Conservation (phyloP, 306 rosid species). For the Pyrus bretschneideri region DNA sequence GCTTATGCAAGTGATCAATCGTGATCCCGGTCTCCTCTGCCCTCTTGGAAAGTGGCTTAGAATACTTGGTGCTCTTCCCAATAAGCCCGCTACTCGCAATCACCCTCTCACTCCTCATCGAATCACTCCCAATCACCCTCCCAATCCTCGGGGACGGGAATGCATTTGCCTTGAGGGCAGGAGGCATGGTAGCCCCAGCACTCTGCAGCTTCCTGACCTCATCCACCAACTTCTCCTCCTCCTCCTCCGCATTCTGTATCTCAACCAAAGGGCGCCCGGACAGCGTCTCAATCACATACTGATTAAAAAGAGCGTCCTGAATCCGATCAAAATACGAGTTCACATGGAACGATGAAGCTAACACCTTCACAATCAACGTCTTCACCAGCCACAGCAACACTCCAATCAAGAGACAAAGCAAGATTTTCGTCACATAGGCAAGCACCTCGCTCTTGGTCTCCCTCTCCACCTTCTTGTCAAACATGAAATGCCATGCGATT, state of each 20-base stretch:
- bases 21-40: constrained; percentile 47
- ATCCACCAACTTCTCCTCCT: constrained; percentile 57
- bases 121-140: constrained; percentile 43
- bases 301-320: constrained; percentile 73
- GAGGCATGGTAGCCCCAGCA: constrained; percentile 77
- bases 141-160: constrained; percentile 33
- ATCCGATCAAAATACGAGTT: constrained; percentile 80
- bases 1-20: constrained; percentile 64
- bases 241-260: constrained; percentile 51
- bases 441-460: constrained; percentile 33
- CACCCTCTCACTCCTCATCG: constrained; percentile 37
- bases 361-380: constrained; percentile 64
- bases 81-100: constrained; percentile 41
- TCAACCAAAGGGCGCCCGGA: constrained; percentile 74
- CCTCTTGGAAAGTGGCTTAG: constrained; percentile 33
- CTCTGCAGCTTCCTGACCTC: constrained; percentile 73
- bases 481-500: constrained; percentile 62
- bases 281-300: constrained; percentile 70
- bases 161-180: constrained; percentile 49
- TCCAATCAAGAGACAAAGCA: constrained; percentile 62
- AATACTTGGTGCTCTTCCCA: constrained; percentile 30
- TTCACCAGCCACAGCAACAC: constrained; percentile 70
- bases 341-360: constrained; percentile 83
- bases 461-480: constrained; percentile 59
- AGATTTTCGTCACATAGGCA: constrained; percentile 39